Evolutionary conservation across 495 filamentous ascomycete genomes (phyloP), one percentile per base, ranked within the genome.

Genomic region (Pyrenula massariospora): DNA sequence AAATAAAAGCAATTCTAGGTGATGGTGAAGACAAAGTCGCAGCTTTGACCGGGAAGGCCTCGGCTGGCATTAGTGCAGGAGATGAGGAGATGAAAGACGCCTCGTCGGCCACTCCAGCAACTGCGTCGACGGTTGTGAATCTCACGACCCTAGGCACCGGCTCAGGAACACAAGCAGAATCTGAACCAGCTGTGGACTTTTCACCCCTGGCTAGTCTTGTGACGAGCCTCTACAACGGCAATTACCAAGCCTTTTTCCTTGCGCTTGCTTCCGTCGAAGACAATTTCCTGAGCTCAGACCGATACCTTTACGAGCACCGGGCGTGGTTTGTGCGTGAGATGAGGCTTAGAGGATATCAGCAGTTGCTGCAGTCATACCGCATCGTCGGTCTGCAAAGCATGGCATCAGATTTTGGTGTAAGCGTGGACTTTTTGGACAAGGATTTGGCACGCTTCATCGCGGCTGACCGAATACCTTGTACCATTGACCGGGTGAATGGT

Each of bases 391-490:
- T 98, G 63, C 84, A 84, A 66, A 95, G 86, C 76, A 98, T 98
- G 92, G 93, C 93, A 15, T 85, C 81, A 52, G 89, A 93, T 66
- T 98, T 98, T 72, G 93, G 93, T 22, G 89, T 98, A 54, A 89
- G 88, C 2, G 89, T 97, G 10, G 94, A 97, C 65, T 98, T 87
- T 72, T 75, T 98, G 57, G 93, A 98, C 54, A 94, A 89, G 62
- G 93, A 98, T 66, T 81, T 98, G 55, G 89, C 91, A 67, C 95
- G 91, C 68, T 98, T 97, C 73, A 98, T 98, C 64, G 92, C 93
- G 8, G 89, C 83, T 59, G 88, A 91, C 72, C 85, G 93, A 63
- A 88, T 98, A 62, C 83, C 91, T 12, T 96, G 92, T 77, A 95
- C 89, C 24, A 96, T 98, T 62, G 93, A 98, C 74, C 89, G 93